A percentile compares a stretch with the other conserved stretches of the same genome.
Evolutionary conservation across 176 grass and related monocot species (phyloP).

Genomic region (Calamus simplicifolius): DNA sequence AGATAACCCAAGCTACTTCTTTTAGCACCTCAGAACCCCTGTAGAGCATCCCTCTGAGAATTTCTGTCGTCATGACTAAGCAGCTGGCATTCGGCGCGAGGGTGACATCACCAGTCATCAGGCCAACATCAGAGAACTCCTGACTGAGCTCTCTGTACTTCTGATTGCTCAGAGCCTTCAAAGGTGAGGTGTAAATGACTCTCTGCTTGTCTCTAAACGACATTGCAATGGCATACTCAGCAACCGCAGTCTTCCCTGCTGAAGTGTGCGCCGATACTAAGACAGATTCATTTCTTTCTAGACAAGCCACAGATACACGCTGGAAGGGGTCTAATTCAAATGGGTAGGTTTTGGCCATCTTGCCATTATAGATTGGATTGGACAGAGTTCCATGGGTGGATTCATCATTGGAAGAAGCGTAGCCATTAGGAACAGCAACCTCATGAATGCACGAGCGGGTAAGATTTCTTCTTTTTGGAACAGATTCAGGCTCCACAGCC

Average conservation of each 20-base stretch:
- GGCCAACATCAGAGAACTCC: conserved; percentile 84
- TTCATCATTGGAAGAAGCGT: conserved; percentile 47
- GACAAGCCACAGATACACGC: conserved; percentile 67
- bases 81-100: conserved; percentile 84
- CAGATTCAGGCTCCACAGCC: conserved; percentile 14
- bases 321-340: conserved; percentile 97
- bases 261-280: conserved; percentile 94
- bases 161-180: conserved; percentile 96
- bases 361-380: conserved; percentile 46
- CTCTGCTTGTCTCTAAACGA: conserved; percentile 92
- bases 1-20: conserved; percentile 96
- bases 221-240: conserved; percentile 94
- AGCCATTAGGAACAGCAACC: conserved; percentile 64
- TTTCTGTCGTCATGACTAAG: conserved; percentile 97
- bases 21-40: conserved; percentile 97
- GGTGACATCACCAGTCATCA: conserved; percentile 97
- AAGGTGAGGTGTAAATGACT: conserved; percentile 86
- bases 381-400: conserved; percentile 54
- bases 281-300: conserved; percentile 85
- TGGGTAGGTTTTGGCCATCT: conserved; percentile 93
- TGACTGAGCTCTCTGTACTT: conserved; percentile 92
- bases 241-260: conserved; percentile 82
- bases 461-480: conserved; percentile 58
- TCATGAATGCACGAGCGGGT: conserved; percentile 81
- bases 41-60: conserved; percentile 92